A percentile compares a stretch with the other conserved stretches of the same genome.
Conservation (phyloP, 192 early-diverging fungal species). For the Gonapodya prolifera region DNA sequence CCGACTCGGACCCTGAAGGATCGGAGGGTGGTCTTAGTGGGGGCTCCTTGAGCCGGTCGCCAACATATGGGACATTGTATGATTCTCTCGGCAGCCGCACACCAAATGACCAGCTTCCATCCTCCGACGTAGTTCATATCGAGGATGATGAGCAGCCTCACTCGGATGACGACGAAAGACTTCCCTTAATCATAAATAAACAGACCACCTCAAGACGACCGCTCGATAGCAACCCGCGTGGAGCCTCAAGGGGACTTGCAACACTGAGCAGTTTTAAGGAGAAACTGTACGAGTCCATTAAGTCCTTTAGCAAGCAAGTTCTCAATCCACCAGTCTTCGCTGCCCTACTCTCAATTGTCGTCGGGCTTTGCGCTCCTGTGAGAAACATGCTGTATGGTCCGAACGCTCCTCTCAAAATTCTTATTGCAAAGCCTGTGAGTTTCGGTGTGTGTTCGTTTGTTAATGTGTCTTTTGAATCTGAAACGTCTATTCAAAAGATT, state of each 20-base stretch:
- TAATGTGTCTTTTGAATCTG: too few relatives aligned
- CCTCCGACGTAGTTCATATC: background rate
- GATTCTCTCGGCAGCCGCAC: background rate
- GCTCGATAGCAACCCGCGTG: too few relatives aligned
- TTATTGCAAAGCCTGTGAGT: background rate
- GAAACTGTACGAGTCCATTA: background rate
- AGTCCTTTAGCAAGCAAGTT: background rate
- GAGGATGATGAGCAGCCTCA: background rate
- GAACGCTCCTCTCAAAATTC: slow-evolving; percentile 14
- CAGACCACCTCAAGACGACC: too few relatives aligned
- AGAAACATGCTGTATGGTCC: slow-evolving; percentile 46
- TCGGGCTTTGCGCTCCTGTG: slow-evolving; percentile 46
- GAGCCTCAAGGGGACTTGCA: background rate
- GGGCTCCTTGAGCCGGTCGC: too few relatives aligned
- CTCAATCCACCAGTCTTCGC: slow-evolving; percentile 64
- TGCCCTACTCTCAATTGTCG: slow-evolving; percentile 44
- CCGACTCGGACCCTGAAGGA: background rate
- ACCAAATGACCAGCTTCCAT: background rate
- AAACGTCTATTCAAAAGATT: slow-evolving; percentile 43
- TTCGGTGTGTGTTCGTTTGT: too few relatives aligned
- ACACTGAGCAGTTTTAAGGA: background rate
- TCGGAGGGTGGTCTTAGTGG: background rate
- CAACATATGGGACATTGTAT: background rate
- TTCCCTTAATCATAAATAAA: background rate
- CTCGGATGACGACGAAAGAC: background rate